Evolutionary conservation across 352 stramenopile species (phyloP), one percentile per base, ranked within the genome.

Genomic region (Thalassiosira hispida): DNA sequence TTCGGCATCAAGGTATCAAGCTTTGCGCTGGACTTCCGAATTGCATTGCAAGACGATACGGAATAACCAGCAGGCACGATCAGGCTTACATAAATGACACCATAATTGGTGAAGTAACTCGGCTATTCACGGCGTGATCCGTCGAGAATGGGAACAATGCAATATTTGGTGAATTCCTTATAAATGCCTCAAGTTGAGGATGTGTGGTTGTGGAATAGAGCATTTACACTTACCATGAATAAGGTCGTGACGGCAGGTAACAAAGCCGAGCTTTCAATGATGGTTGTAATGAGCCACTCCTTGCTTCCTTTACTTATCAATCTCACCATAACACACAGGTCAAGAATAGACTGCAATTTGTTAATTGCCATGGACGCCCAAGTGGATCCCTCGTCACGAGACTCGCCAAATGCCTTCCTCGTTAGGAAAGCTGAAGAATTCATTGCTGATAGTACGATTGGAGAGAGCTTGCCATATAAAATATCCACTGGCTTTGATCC

Each of bases 61-160:
- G 84, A 89, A 47, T 88, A 88, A 7, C 76, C 70, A 31, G 67
- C 60, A 6, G 89, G 89, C n/a, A 93, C 70, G 31, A 92, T 25
- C 29, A 83, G 83, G 51, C 86, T 83, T 3, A 90, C 89, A 60
- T 93, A 94, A 18, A 90, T 75, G 7, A 92, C 79, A 9, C 87
- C 89, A 63, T 85, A 93, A 8, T 65, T 57, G 0, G 89, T 92
- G 18, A 92, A 77, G 66, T 91, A 92, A 16, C 83, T 72, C 11
- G 89, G 89, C 77, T n/a, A n/a, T n/a, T n/a, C n/a, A n/a, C n/a
- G n/a, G n/a, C n/a, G n/a, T n/a, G n/a, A n/a, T n/a, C n/a, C n/a
- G n/a, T n/a, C n/a, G n/a, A n/a, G n/a, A n/a, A n/a, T n/a, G n/a
- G n/a, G n/a, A n/a, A n/a, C n/a, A n/a, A n/a, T n/a, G n/a, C n/a